Evolutionary conservation across 2,329 filamentous ascomycete species (phyloP), one percentile per base, ranked within the genome.

Genomic region (Aphanoascus verrucosus): DNA sequence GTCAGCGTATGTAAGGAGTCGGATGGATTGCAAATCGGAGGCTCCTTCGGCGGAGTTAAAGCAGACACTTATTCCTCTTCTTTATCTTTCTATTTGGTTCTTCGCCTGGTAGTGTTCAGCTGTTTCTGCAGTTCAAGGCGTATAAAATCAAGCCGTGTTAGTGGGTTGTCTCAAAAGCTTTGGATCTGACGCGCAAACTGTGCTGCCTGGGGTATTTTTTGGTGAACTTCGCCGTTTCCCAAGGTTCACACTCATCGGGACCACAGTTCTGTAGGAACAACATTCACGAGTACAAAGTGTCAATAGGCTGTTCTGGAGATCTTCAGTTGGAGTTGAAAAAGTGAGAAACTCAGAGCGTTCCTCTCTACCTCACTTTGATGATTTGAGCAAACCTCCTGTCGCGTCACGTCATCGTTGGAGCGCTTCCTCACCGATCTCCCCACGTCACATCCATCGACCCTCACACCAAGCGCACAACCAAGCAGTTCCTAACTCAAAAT

Each of bases 361-460:
- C 11, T 14, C 11, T 12, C 19, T 44, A 6, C 6, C 7, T 23
- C 12, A 44, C 15, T 15, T 45, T 28, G 43, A 3, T 28, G 43
- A 3, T 42, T 6, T 9, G 9, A 40, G 46, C 34, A 40, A 40
- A 19, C 41, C 49, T 38, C 49, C 34, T 23, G 31, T 52, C 49
- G 45, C 50, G 50, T 52, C 49, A 52, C 50, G 50, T 52, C 49
- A 52, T 52, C 32, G 34, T 35, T 17, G 14, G n/a, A 31, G 34
- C 31, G 19, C 17, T 34, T 38, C 34, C 7, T 40, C 46, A 42
- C 12, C 8, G 11, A n/a, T 2, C 17, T 28, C 34, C 34, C 19
- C 34, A 34, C 41, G 15, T 41, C 17, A 38, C 31, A 23, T 38
- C 50, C 15, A 28, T 28, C 32, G 9, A 37, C 49, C 5, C 14